Evolutionary conservation across 2,329 filamentous ascomycete genomes (phyloP).

Genomic region (Fusarium dlaminii): DNA sequence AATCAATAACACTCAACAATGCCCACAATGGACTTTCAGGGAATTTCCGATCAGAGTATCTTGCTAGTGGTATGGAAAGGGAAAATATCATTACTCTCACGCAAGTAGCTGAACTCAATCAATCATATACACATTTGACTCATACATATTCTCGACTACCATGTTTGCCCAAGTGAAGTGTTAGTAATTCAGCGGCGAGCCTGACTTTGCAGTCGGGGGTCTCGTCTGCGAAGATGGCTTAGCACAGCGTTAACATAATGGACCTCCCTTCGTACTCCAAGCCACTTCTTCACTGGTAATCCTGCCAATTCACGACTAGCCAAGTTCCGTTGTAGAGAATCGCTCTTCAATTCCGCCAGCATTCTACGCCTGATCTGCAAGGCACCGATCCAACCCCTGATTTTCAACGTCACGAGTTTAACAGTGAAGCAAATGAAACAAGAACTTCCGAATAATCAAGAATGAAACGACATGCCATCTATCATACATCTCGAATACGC

Average conservation of each 20-base stretch:
- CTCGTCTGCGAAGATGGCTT: neutral
- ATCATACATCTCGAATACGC: neutral
- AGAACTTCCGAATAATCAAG: neutral
- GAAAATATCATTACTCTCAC: neutral
- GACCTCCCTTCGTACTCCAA: neutral
- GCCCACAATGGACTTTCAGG: neutral
- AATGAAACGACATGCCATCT: neutral
- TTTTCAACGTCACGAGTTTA: neutral
- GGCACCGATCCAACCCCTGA: no score
- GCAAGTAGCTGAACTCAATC: neutral
- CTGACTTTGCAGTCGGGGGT: neutral
- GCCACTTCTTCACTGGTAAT: neutral
- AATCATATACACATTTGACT: neutral
- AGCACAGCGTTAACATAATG: neutral
- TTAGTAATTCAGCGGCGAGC: neutral
- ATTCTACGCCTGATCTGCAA: neutral
- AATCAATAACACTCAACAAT: no score
- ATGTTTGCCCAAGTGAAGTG: neutral
- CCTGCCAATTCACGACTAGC: accelerated
- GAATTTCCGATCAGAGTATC: neutral
- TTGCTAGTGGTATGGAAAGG: neutral
- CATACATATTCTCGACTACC: neutral
- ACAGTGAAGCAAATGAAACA: neutral
- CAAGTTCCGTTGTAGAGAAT: accelerated
- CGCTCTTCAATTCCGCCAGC: no score